A percentile compares a stretch with the other conserved stretches of the same genome.
phyloP scores from a whole-genome alignment of 2,329 filamentous ascomycete species.

The Cytospora mali region DNA sequence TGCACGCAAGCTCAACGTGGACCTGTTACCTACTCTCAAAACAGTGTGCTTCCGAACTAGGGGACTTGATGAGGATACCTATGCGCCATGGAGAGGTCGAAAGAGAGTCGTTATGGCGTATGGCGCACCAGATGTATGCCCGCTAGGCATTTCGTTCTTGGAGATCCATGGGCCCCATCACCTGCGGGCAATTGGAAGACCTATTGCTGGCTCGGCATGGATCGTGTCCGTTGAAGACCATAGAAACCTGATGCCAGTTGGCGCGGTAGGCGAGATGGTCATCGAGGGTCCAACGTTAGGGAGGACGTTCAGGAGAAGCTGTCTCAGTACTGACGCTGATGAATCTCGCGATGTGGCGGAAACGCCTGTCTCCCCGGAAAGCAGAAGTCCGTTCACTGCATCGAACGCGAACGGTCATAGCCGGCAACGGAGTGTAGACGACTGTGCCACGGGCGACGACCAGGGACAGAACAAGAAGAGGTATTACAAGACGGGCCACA shows the following conservation, averaged over 20 bases:
- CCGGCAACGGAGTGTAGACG: constrained; percentile 31
- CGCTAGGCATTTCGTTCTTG: constrained; percentile 53
- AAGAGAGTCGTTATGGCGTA: constrained; percentile 54
- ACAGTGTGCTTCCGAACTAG: constrained; percentile 52
- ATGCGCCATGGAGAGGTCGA: constrained; percentile 48
- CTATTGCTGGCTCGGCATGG: constrained; percentile 54
- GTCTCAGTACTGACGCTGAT: constrained; percentile 7
- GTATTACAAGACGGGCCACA: constrained; percentile 55
- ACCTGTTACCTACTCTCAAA: constrained; percentile 41
- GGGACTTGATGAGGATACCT: constrained; percentile 53
- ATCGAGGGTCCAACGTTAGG: constrained; percentile 59
- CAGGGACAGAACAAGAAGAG: constrained; percentile 37
- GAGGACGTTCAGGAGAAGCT: constrained; percentile 32
- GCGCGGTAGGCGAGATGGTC: constrained; percentile 46
- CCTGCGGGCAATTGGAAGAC: constrained; percentile 48
- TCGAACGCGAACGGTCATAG: constrained; percentile 28
- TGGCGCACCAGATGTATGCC: constrained; percentile 54
- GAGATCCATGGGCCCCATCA: constrained; percentile 43
- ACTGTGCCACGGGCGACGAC: constrained; percentile 26
- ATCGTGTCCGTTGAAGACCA: constrained; percentile 56
- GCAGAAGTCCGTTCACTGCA: constrained; percentile 33
- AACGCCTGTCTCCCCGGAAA: constrained; percentile 38
- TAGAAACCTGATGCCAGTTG: constrained; percentile 54
- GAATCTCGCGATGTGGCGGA: constrained; percentile 20
- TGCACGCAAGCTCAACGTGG: constrained; percentile 48